phyloP scores from a whole-genome alignment of 108 stramenopile species.

The Nitzschia putrida region DNA sequence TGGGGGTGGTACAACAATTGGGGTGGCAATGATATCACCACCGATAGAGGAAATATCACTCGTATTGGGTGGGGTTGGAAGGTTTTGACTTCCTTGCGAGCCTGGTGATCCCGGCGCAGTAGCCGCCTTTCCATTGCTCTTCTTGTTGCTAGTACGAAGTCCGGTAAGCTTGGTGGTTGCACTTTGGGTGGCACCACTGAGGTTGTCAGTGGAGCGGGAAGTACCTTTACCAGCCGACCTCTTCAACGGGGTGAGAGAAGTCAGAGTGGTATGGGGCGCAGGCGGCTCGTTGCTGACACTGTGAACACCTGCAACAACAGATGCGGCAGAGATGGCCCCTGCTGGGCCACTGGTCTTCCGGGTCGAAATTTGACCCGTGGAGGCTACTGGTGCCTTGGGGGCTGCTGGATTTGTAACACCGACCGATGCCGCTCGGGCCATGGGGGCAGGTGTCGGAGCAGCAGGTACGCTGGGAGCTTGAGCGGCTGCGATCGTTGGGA shows the following conservation, averaged over 20 bases:
- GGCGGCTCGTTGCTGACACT: slow-evolving; percentile 28
- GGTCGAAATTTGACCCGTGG: slow-evolving; percentile 12
- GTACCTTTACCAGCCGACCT: slow-evolving; percentile 33
- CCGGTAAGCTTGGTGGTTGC: slow-evolving; percentile 41
- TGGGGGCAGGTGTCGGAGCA: slow-evolving; percentile 9
- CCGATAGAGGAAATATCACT: slow-evolving; percentile 33
- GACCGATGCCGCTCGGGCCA: slow-evolving; percentile 6
- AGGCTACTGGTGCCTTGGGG: slow-evolving; percentile 19
- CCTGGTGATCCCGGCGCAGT: slow-evolving; percentile 20
- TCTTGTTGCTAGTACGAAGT: slow-evolving; percentile 46
- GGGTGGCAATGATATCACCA: slow-evolving; percentile 46
- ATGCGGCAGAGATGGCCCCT: slow-evolving; percentile 55
- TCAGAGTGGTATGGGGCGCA: slow-evolving; percentile 71
- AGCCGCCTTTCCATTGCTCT: slow-evolving; percentile 18
- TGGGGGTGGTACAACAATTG: slow-evolving; percentile 44
- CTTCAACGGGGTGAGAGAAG: slow-evolving; percentile 79
- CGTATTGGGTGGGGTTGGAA: background rate
- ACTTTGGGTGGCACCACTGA: background rate
- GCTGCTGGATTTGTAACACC: slow-evolving; percentile 3
- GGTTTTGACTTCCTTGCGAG: background rate
- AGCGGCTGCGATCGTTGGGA: slow-evolving; percentile 32
- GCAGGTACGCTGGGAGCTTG: slow-evolving; percentile 18
- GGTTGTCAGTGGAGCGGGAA: slow-evolving; percentile 23
- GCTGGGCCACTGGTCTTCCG: slow-evolving; percentile 19
- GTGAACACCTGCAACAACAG: slow-evolving; percentile 77